A percentile compares a stretch with the other conserved stretches of the same genome.
Conservation (phyloP, 306 rosid species). For the Abrus precatorius region DNA sequence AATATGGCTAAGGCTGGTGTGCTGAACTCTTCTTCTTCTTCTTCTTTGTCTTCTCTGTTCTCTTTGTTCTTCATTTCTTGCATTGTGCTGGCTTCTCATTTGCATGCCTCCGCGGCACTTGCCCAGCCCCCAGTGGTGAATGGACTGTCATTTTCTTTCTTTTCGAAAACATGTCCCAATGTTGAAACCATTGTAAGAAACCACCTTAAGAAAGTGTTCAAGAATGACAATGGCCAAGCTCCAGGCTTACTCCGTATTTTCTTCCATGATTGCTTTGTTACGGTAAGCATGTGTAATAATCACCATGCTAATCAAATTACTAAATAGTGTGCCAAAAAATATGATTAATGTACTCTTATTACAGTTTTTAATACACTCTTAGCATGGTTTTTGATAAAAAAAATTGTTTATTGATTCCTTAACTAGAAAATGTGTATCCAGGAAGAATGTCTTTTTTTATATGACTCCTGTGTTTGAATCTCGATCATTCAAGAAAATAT, state of each 20-base stretch:
- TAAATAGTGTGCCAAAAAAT: no score
- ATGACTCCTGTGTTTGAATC: no score
- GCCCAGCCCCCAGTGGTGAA: slow-evolving; percentile 36
- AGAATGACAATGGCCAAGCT: slow-evolving; percentile 59
- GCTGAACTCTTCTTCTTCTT: not conserved
- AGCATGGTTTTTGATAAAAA: no score
- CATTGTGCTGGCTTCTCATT: slow-evolving; percentile 15
- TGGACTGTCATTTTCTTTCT: slow-evolving; percentile 60
- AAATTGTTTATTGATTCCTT: no score
- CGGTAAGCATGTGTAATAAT: slow-evolving; percentile 32
- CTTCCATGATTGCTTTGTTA: slow-evolving; percentile 73
- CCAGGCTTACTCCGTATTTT: slow-evolving; percentile 69
- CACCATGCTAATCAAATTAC: no score
- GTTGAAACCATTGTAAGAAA: slow-evolving; percentile 52
- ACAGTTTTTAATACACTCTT: no score
- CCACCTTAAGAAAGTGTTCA: slow-evolving; percentile 59
- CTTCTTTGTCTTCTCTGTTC: not conserved
- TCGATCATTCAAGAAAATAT: no score
- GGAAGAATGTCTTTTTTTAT: no score
- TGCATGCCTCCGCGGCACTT: slow-evolving; percentile 12
- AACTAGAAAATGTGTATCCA: no score
- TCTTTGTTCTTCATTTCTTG: slow-evolving; percentile 32
- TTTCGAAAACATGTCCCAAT: slow-evolving; percentile 48
- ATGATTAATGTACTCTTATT: no score
- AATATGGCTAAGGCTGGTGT: slow-evolving; percentile 26